Conservation (phyloP, 345 rosid genomes). For the Tarenaya hassleriana region DNA sequence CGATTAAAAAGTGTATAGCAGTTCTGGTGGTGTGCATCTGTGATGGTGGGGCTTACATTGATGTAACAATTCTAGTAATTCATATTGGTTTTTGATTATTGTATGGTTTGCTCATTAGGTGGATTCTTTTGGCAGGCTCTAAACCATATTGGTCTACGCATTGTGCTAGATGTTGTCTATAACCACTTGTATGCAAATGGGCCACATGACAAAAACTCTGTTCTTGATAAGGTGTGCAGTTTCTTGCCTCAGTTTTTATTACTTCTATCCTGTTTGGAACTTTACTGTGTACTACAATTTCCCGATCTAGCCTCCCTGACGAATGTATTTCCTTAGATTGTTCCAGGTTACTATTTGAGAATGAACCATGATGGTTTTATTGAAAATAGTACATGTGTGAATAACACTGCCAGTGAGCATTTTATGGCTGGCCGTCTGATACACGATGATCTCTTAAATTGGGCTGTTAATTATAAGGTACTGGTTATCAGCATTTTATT, state of each 20-base stretch:
- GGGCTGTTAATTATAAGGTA: slow-evolving; percentile 92
- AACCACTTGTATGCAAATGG: slow-evolving; percentile 91
- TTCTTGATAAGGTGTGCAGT: slow-evolving; percentile 73
- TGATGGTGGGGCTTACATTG: slow-evolving; percentile 8
- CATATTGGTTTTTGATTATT: slow-evolving; percentile 15
- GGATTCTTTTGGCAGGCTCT: slow-evolving; percentile 49
- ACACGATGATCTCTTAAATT: slow-evolving; percentile 69
- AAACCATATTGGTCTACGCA: slow-evolving; percentile 53
- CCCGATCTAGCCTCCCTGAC: slow-evolving; percentile 12
- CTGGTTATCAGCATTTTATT: slow-evolving; percentile 14
- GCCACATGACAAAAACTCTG: slow-evolving; percentile 67
- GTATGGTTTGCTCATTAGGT: slow-evolving; percentile 12
- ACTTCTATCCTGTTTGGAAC: slow-evolving; percentile 1
- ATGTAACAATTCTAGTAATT: slow-evolving; percentile 11
- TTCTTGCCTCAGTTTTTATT: not conserved
- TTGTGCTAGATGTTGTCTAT: slow-evolving; percentile 90
- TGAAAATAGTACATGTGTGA: slow-evolving; percentile 83
- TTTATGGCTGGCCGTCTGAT: slow-evolving; percentile 88
- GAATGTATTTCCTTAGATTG: slow-evolving; percentile 49
- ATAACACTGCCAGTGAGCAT: slow-evolving; percentile 98
- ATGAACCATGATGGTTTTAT: slow-evolving; percentile 72
- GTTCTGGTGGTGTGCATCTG: slow-evolving; percentile 10
- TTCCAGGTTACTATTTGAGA: slow-evolving; percentile 97
- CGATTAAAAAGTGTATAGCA: not conserved
- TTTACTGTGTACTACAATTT: slow-evolving; percentile 11